These are phyloP conservation scores for Dalbergia cultrata DNA, from an alignment of 306 rosid genomes.

Conservation along the genomic window DNA sequence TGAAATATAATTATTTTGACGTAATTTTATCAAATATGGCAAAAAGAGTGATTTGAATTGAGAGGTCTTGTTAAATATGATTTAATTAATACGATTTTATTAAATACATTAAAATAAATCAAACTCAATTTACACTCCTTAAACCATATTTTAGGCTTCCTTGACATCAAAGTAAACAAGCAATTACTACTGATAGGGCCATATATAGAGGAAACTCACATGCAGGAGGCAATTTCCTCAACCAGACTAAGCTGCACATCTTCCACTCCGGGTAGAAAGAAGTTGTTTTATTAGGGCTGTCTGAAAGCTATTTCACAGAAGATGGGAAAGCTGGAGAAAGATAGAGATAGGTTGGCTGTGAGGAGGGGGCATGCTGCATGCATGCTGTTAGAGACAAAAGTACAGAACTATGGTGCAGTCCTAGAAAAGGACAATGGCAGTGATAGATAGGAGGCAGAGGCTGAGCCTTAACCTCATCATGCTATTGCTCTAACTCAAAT, in stretches of 20 bases:
- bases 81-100: no score
- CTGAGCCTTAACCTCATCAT: constrained; percentile 14
- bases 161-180: no score
- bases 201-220: neutral
- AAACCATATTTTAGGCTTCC: no score
- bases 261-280: neutral
- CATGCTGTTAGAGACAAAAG: constrained; percentile 49
- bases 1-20: no score
- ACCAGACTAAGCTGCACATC: neutral
- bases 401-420: constrained; percentile 52
- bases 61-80: no score
- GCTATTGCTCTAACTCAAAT: neutral
- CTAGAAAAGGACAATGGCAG: constrained; percentile 76
- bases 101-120: no score
- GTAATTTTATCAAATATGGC: no score
- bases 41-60: no score
- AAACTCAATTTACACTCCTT: no score
- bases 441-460: constrained; percentile 43
- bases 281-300: constrained; percentile 2
- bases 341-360: constrained; percentile 20
- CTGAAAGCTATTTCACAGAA: constrained; percentile 31
- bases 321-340: neutral
- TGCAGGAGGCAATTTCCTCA: no score
- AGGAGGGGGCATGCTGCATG: constrained; percentile 34
- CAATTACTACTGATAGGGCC: no score